A percentile compares a stretch with the other conserved stretches of the same genome.
Evolutionary conservation across 1,284 basidiomycete genomes (phyloP).

Genomic region (Ceratobasidium sp.): DNA sequence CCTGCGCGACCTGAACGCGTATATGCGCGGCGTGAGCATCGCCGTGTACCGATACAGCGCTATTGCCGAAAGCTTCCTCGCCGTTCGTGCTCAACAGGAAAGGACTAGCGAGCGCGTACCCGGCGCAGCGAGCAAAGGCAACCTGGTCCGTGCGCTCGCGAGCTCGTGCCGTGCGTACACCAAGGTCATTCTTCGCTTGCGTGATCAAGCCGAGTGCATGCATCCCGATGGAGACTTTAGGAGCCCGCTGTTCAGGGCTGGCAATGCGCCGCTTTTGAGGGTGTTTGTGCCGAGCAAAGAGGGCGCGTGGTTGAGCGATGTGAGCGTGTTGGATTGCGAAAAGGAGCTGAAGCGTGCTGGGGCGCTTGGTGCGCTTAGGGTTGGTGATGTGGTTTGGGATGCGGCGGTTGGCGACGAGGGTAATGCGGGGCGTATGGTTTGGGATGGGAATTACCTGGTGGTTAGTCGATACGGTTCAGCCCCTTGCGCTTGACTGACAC

Average conservation of each 20-base stretch:
- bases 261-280: constrained; percentile 72
- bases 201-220: constrained; percentile 70
- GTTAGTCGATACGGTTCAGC: constrained; percentile 54
- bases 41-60: constrained; percentile 72
- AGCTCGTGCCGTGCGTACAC: constrained; percentile 72
- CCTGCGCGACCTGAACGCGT: constrained; percentile 73
- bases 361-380: constrained; percentile 62
- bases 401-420: constrained; percentile 80
- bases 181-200: constrained; percentile 71
- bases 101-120: constrained; percentile 52
- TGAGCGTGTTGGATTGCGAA: constrained; percentile 77
- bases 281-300: constrained; percentile 83
- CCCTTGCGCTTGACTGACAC: background rate
- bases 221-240: constrained; percentile 21
- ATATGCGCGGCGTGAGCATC: constrained; percentile 76
- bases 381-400: constrained; percentile 84
- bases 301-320: constrained; percentile 80
- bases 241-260: constrained; percentile 69
- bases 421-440: constrained; percentile 76
- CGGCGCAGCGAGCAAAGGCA: constrained; percentile 43
- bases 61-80: constrained; percentile 60
- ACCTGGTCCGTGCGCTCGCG: constrained; percentile 53
- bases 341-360: constrained; percentile 71
- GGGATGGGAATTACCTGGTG: constrained; percentile 82
- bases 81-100: constrained; percentile 47